phyloP scores from a whole-genome alignment of 495 filamentous ascomycete genomes.

The Aspergillus coremiiformis region DNA sequence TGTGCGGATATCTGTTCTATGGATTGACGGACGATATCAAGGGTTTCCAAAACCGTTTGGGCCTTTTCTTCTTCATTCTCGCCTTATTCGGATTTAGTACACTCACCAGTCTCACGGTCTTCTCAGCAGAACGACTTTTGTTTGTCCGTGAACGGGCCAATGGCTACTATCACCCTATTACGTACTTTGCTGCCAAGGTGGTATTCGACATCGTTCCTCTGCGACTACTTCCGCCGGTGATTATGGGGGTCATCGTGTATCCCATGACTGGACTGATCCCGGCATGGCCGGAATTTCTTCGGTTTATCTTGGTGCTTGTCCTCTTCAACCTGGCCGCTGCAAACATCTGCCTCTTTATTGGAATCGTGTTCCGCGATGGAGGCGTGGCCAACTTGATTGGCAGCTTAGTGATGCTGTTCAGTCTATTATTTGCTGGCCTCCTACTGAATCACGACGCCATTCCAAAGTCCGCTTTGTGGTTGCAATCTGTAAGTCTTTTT shows the following conservation, averaged over 20 bases:
- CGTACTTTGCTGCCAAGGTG: slow-evolving; percentile 94
- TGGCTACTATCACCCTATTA: slow-evolving; percentile 92
- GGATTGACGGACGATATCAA: slow-evolving; percentile 91
- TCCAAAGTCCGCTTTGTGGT: slow-evolving; percentile 71
- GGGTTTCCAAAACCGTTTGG: slow-evolving; percentile 97
- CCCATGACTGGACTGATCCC: slow-evolving; percentile 95
- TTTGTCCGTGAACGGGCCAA: slow-evolving; percentile 95
- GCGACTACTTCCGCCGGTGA: slow-evolving; percentile 86
- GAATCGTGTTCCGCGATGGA: slow-evolving; percentile 83
- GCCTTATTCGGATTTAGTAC: slow-evolving; percentile 96
- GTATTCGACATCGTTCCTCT: slow-evolving; percentile 93
- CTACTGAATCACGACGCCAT: slow-evolving; percentile 93
- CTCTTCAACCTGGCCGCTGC: slow-evolving; percentile 95
- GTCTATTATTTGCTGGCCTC: slow-evolving; percentile 85
- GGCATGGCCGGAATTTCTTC: slow-evolving; percentile 75
- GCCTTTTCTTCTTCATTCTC: slow-evolving; percentile 95
- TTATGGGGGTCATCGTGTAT: slow-evolving; percentile 96
- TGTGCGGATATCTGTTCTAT: slow-evolving; percentile 94
- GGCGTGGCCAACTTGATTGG: slow-evolving; percentile 95
- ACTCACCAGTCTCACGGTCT: slow-evolving; percentile 85
- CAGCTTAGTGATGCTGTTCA: slow-evolving; percentile 96
- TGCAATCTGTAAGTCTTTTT: slow-evolving; percentile 60
- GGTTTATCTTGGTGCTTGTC: slow-evolving; percentile 84
- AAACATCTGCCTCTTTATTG: slow-evolving; percentile 90
- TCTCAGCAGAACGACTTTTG: slow-evolving; percentile 82